Conservation (phyloP, 208 protist species). For the Zelonia costaricensis region DNA sequence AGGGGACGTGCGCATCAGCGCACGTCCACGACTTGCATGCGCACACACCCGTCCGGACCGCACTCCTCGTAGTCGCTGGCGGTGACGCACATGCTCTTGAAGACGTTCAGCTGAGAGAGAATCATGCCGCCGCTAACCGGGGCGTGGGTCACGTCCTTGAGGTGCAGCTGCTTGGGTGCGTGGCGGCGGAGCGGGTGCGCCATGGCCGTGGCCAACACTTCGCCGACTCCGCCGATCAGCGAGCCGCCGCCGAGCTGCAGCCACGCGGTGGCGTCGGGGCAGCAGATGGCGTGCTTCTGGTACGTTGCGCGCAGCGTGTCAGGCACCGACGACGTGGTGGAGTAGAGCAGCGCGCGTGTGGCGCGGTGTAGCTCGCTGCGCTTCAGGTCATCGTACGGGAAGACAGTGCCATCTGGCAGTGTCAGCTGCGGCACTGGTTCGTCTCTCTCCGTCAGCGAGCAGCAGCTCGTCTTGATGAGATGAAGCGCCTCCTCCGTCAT, state of each 20-base stretch:
- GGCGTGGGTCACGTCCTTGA: constrained; percentile 40
- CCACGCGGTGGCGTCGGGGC: constrained; percentile 37
- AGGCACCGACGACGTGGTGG: constrained; percentile 26
- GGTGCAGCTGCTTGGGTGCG: constrained; percentile 23
- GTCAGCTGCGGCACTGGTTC: constrained; percentile 26
- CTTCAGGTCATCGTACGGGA: neutral
- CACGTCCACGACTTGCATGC: constrained; percentile 54
- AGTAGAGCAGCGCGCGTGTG: constrained; percentile 29
- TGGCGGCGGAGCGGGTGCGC: constrained; percentile 19
- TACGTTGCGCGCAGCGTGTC: constrained; percentile 26
- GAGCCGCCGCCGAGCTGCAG: constrained; percentile 39
- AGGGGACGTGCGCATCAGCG: too few relatives aligned
- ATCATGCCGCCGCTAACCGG: constrained; percentile 67
- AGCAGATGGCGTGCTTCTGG: constrained; percentile 30
- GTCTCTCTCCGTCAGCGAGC: constrained; percentile 13
- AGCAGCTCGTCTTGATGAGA: constrained; percentile 23
- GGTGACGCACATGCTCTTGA: constrained; percentile 76
- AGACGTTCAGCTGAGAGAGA: constrained; percentile 69
- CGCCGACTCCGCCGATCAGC: constrained; percentile 15
- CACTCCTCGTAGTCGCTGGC: constrained; percentile 70
- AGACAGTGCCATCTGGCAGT: constrained; percentile 50
- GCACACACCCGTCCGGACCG: constrained; percentile 68
- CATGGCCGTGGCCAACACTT: constrained; percentile 30
- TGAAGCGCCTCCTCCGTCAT: constrained; percentile 15
- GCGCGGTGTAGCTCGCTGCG: constrained; percentile 17